Evolutionary conservation across 2,329 filamentous ascomycete species (phyloP).

Genomic region (Nakataea oryzae): DNA sequence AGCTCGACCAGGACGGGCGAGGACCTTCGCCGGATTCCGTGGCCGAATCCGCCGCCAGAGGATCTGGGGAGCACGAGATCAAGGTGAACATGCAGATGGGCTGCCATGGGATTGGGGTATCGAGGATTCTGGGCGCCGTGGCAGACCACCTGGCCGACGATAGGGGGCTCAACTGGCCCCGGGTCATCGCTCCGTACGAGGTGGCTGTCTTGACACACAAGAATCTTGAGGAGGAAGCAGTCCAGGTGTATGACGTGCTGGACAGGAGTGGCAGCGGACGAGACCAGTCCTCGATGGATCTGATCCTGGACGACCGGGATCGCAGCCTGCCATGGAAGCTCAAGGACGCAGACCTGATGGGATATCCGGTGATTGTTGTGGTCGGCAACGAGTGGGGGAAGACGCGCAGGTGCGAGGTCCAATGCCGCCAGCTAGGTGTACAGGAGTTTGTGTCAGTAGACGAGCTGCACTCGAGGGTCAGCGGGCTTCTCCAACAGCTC

Average conservation of each 20-base stretch:
- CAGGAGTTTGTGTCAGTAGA: slow-evolving; percentile 47
- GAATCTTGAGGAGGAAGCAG: slow-evolving; percentile 34
- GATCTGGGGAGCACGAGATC: slow-evolving; percentile 3
- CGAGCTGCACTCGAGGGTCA: slow-evolving; percentile 34
- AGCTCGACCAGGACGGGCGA: not conserved
- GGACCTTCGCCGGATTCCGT: not conserved
- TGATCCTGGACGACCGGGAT: slow-evolving; percentile 66
- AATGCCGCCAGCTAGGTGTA: slow-evolving; percentile 59
- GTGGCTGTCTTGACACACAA: slow-evolving; percentile 52
- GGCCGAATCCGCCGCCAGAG: slow-evolving; percentile 1
- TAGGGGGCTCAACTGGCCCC: slow-evolving; percentile 78
- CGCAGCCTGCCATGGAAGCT: slow-evolving; percentile 70
- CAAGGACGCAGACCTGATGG: slow-evolving; percentile 78
- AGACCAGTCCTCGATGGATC: slow-evolving; percentile 36
- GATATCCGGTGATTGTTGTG: slow-evolving; percentile 76
- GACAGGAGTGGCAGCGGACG: slow-evolving; percentile 3
- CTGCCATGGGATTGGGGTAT: slow-evolving; percentile 91
- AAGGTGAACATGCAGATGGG: slow-evolving; percentile 73
- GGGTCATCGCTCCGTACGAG: slow-evolving; percentile 76
- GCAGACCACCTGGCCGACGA: slow-evolving; percentile 65
- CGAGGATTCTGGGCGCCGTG: slow-evolving; percentile 77
- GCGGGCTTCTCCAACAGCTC: slow-evolving; percentile 36
- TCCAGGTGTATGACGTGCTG: slow-evolving; percentile 55
- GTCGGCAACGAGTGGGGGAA: slow-evolving; percentile 61
- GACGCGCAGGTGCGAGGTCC: slow-evolving; percentile 57